These are phyloP conservation scores for Grosmannia serpens DNA, from an alignment of 2,329 filamentous ascomycete genomes.

Conservation along the genomic window DNA sequence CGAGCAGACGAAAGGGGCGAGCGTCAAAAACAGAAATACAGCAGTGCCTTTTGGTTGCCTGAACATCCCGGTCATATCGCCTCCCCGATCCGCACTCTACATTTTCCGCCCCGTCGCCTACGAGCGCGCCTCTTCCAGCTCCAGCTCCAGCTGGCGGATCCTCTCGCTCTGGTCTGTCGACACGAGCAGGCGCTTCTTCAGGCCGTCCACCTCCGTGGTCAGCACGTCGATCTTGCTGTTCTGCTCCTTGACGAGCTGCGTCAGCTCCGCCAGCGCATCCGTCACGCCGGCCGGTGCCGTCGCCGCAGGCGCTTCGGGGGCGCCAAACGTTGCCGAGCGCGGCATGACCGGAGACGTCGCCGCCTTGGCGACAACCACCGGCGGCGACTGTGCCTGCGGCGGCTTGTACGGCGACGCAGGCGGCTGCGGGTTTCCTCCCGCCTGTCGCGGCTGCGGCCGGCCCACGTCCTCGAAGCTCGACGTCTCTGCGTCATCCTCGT, in stretches of 20 bases:
- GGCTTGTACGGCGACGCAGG: constrained; percentile 29
- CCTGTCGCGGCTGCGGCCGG: constrained; percentile 55
- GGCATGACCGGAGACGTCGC: constrained; percentile 19
- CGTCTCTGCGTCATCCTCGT: constrained; percentile 44
- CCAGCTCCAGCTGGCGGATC: constrained; percentile 55
- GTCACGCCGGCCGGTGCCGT: constrained; percentile 4
- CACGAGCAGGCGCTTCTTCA: constrained; percentile 67
- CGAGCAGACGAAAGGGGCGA: no score
- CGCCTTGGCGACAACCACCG: constrained; percentile 18
- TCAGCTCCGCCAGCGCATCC: constrained; percentile 55
- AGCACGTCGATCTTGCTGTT: constrained; percentile 60
- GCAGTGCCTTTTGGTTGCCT: no score
- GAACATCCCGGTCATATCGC: neutral
- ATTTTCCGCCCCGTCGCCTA: constrained; percentile 17
- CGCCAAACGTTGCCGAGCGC: neutral
- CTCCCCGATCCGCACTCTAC: neutral
- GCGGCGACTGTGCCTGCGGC: neutral
- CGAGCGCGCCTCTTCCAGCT: constrained; percentile 52
- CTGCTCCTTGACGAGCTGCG: constrained; percentile 64
- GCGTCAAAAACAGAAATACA: no score
- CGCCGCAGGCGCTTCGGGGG: constrained; percentile 68
- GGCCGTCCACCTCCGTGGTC: constrained; percentile 61
- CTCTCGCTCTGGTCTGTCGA: constrained; percentile 54
- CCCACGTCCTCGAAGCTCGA: constrained; percentile 82
- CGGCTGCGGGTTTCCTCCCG: constrained; percentile 20